These are phyloP conservation scores for Pichia californica DNA, from an alignment of 805 yeast genomes.

Conservation along the genomic window DNA sequence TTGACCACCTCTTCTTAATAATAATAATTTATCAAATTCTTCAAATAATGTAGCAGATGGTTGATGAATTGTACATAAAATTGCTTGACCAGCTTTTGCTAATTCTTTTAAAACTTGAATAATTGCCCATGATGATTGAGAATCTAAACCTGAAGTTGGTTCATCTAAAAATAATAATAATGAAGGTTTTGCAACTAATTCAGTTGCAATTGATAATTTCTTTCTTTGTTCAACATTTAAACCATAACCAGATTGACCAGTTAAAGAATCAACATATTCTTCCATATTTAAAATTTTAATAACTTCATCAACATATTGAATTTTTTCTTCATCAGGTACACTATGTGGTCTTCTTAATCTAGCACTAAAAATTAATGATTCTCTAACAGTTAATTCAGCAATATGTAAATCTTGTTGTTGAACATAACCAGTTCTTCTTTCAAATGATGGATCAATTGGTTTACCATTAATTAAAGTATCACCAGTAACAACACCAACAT, in stretches of 20 bases:
- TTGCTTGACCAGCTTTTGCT: conserved; percentile 49
- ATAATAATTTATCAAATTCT: conserved; percentile 34
- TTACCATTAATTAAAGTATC: conserved; percentile 50
- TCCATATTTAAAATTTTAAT: conserved; percentile 36
- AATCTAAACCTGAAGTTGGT: conserved; percentile 56
- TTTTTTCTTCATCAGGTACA: conserved; percentile 36
- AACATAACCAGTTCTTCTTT: conserved; percentile 50
- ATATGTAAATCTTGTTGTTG: conserved; percentile 52
- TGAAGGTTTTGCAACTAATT: conserved; percentile 50
- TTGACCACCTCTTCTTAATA: conserved; percentile 45
- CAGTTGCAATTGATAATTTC: conserved; percentile 50
- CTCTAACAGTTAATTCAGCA: conserved; percentile 45
- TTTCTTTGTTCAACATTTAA: conserved; percentile 51
- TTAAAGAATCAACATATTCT: conserved; percentile 45
- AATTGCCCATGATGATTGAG: conserved; percentile 56
- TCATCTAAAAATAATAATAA: conserved; percentile 50
- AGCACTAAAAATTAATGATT: conserved; percentile 43
- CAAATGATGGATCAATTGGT: conserved; percentile 41
- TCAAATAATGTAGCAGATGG: conserved; percentile 43
- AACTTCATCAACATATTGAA: conserved; percentile 37
- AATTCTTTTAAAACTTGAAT: conserved; percentile 42
- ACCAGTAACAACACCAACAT: conserved; percentile 49
- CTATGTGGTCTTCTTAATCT: conserved; percentile 38
- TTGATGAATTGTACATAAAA: conserved; percentile 52
- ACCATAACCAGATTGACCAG: conserved; percentile 41